Evolutionary conservation across 768 basidiomycete genomes (phyloP).

Genomic region (Phaffia australis): DNA sequence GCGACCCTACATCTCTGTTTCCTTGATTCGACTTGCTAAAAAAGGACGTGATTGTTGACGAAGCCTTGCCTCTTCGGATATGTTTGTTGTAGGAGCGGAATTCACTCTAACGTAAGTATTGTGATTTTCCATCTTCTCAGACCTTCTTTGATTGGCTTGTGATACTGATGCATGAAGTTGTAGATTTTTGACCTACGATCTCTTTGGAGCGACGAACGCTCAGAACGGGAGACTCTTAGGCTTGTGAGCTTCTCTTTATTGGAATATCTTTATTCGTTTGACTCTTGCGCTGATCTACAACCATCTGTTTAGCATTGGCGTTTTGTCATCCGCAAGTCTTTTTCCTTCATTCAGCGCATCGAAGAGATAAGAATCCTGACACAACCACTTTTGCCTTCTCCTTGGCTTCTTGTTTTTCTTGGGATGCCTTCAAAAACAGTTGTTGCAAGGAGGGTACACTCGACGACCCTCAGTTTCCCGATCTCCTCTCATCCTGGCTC

Average conservation of each 20-base stretch:
- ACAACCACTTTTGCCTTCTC: no score
- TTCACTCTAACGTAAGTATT: slow-evolving; percentile 70
- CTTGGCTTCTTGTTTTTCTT: no score
- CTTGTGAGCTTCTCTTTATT: slow-evolving; percentile 34
- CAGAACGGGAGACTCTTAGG: slow-evolving; percentile 71
- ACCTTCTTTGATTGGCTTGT: slow-evolving; percentile 14
- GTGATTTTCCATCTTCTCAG: slow-evolving; percentile 61
- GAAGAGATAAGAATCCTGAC: not conserved
- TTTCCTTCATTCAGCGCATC: not conserved
- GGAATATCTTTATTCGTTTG: slow-evolving; percentile 1
- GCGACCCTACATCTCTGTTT: slow-evolving; percentile 27
- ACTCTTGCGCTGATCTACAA: not conserved
- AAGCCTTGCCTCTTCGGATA: not conserved
- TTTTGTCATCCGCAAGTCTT: slow-evolving; percentile 54
- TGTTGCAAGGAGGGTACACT: slow-evolving; percentile 89
- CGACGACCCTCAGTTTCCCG: slow-evolving; percentile 57
- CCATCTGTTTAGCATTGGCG: slow-evolving; percentile 58
- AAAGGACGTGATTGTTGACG: not conserved
- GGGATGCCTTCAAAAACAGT: slow-evolving; percentile 3
- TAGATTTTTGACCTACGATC: slow-evolving; percentile 24
- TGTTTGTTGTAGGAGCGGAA: slow-evolving; percentile 55
- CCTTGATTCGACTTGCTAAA: not conserved
- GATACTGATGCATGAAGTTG: not conserved
- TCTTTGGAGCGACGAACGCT: slow-evolving; percentile 78
- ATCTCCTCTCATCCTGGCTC: slow-evolving; percentile 59